Percentiles rank a stretch among this genome's conserved stretches.
phyloP scores from a whole-genome alignment of 345 rosid genomes.

The Abelmoschus esculentus region DNA sequence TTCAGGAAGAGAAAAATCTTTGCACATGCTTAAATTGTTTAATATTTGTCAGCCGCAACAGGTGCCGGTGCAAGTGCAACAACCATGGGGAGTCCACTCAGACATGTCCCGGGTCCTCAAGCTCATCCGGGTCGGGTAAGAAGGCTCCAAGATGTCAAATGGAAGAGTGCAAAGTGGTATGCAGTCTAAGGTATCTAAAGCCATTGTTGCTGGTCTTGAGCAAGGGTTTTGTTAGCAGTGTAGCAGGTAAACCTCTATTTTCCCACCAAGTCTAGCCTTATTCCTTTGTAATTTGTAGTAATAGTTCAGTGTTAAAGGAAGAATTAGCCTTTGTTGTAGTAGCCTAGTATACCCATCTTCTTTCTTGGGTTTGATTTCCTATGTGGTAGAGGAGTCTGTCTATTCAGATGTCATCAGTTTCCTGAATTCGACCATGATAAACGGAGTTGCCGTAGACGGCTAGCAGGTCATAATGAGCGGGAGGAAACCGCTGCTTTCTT shows the following conservation, averaged over 20 bases:
- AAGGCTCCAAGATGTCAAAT: slow-evolving; percentile 83
- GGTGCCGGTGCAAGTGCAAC: no score
- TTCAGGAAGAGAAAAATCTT: no score
- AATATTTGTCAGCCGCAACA: no score
- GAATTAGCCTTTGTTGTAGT: not conserved
- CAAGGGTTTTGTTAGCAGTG: slow-evolving; percentile 74
- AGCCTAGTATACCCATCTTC: no score
- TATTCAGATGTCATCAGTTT: slow-evolving; percentile 83
- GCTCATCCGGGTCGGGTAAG: slow-evolving; percentile 38
- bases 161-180: slow-evolving; percentile 80
- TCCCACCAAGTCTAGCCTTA: not conserved
- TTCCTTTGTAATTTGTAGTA: not conserved
- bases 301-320: not conserved
- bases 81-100: no score
- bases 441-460: slow-evolving; percentile 88
- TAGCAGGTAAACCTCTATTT: slow-evolving; percentile 52
- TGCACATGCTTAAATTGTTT: no score
- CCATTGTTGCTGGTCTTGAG: slow-evolving; percentile 69
- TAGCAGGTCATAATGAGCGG: slow-evolving; percentile 98
- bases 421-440: slow-evolving; percentile 91
- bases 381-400: not conserved
- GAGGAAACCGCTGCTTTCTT: slow-evolving; percentile 66
- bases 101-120: no score
- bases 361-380: slow-evolving; percentile 1
- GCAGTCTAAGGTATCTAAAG: slow-evolving; percentile 81